phyloP scores from a whole-genome alignment of 768 basidiomycete genomes.

The Boletus rubescentipes region DNA sequence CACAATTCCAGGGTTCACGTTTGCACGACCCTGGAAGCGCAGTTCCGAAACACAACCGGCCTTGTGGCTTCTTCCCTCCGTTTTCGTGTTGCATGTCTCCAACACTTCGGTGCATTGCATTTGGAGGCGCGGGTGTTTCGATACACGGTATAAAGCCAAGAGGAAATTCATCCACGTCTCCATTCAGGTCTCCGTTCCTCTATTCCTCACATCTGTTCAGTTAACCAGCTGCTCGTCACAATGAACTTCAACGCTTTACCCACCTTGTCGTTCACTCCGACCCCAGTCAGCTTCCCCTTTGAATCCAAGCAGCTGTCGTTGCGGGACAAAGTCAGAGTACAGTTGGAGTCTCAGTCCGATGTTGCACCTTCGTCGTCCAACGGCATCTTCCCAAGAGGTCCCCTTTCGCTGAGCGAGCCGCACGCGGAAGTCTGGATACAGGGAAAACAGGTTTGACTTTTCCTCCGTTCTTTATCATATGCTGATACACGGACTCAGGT shows the following conservation, averaged over 20 bases:
- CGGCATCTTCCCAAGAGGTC: conserved; percentile 41
- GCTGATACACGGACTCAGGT: conserved; percentile 33
- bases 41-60: conserved; percentile 14
- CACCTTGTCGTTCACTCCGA: conserved; percentile 35
- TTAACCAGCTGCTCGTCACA: background rate
- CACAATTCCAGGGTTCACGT: conserved; percentile 19
- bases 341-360: conserved; percentile 35
- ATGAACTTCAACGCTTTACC: conserved; percentile 31
- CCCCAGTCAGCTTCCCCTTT: conserved; percentile 38
- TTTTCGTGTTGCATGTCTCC: conserved; percentile 10
- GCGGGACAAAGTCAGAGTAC: conserved; percentile 26
- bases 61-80: conserved; percentile 12
- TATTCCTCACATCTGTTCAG: background rate
- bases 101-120: background rate
- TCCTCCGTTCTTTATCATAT: background rate
- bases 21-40: conserved; percentile 16
- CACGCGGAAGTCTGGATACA: conserved; percentile 51
- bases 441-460: conserved; percentile 36
- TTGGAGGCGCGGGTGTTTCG: conserved; percentile 4
- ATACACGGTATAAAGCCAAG: conserved; percentile 23
- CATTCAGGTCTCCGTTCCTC: background rate
- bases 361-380: conserved; percentile 31
- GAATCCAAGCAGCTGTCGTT: conserved; percentile 38
- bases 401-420: conserved; percentile 40
- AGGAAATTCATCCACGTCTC: background rate